phyloP scores from a whole-genome alignment of 768 basidiomycete genomes.

The Fibroporia radiculosa region DNA sequence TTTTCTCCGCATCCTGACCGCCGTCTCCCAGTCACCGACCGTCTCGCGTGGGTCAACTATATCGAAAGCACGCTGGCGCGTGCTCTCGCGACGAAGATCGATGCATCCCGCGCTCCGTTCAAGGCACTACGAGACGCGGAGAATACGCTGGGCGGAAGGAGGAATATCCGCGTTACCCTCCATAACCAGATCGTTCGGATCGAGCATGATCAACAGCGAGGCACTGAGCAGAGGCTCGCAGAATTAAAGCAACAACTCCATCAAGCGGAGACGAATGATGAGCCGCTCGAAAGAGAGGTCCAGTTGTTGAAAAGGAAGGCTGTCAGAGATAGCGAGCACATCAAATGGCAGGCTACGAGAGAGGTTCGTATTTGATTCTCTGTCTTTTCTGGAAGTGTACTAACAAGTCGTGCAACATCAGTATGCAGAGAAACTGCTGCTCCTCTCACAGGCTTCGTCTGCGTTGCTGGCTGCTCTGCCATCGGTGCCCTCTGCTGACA shows the following conservation, averaged over 20 bases:
- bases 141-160: slow-evolving; percentile 47
- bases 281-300: slow-evolving; percentile 59
- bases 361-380: slow-evolving; percentile 42
- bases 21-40: slow-evolving; percentile 63
- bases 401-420: slow-evolving; percentile 21
- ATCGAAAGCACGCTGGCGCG: slow-evolving; percentile 60
- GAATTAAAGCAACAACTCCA: slow-evolving; percentile 67
- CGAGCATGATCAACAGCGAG: slow-evolving; percentile 60
- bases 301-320: slow-evolving; percentile 71
- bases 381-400: not conserved
- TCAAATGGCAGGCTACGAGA: slow-evolving; percentile 75
- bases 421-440: slow-evolving; percentile 76
- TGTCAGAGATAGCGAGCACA: slow-evolving; percentile 62
- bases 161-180: slow-evolving; percentile 50
- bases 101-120: slow-evolving; percentile 55
- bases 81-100: slow-evolving; percentile 53
- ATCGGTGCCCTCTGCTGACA: slow-evolving; percentile 50
- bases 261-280: slow-evolving; percentile 57
- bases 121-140: slow-evolving; percentile 74
- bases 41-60: slow-evolving; percentile 77
- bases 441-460: slow-evolving; percentile 64
- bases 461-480: slow-evolving; percentile 60
- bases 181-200: slow-evolving; percentile 54
- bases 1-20: too few species aligned
- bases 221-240: slow-evolving; percentile 55